Evolutionary conservation across 331 rosid genomes (phyloP).

Genomic region (Dryas integrifolia): DNA sequence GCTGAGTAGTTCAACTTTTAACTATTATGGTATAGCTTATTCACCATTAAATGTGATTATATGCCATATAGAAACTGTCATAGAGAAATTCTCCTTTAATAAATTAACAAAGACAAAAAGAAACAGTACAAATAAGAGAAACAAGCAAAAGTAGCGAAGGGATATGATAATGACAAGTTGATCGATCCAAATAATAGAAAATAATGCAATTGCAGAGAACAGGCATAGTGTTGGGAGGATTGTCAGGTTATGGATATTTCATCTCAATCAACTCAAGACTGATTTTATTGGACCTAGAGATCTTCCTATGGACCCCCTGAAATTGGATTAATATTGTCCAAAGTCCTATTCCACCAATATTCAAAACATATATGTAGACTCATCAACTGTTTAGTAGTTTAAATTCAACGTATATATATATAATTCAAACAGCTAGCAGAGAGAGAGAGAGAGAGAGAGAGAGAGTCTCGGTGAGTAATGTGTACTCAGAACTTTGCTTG

Average conservation of each 20-base stretch:
- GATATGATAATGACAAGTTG: conserved; percentile 12
- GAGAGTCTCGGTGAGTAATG: too few species aligned
- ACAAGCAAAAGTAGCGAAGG: not conserved
- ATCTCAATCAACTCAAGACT: conserved; percentile 31
- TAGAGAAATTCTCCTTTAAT: not conserved
- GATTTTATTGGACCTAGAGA: conserved; percentile 22
- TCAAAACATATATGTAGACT: not conserved
- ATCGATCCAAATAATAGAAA: conserved; percentile 37
- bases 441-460: not conserved
- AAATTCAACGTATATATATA: not conserved
- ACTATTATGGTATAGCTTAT: too few species aligned
- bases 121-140: not conserved
- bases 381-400: not conserved
- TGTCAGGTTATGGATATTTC: conserved; percentile 20
- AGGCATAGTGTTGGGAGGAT: conserved; percentile 17
- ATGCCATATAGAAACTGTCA: too few species aligned
- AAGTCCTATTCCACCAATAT: not conserved
- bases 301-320: conserved; percentile 22
- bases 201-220: conserved; percentile 25
- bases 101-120: not conserved
- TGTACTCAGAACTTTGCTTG: too few species aligned
- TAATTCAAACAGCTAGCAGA: not conserved
- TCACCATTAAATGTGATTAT: too few species aligned
- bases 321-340: not conserved
- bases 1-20: too few species aligned